phyloP scores from a whole-genome alignment of 148 eudicot genomes.

The Rhododendron griersonianum region DNA sequence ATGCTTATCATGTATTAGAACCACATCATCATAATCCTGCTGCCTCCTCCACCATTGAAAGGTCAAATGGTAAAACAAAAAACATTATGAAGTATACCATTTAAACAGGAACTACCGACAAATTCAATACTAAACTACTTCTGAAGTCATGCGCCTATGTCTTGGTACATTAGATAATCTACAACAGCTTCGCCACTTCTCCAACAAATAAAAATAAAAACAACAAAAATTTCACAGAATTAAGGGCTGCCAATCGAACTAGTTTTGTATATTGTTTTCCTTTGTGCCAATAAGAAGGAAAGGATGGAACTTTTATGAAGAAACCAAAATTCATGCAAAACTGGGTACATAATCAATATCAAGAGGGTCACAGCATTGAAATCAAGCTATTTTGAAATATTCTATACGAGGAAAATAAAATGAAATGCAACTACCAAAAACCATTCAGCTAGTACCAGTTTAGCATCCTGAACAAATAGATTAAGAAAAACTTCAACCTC shows the following conservation, averaged over 20 bases:
- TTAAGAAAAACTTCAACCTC: neutral
- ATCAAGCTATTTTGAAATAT: neutral
- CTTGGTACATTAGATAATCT: neutral
- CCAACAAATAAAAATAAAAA: neutral
- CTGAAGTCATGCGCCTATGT: neutral
- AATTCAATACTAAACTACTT: neutral
- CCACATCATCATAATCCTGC: neutral
- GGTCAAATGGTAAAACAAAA: neutral
- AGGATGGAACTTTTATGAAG: neutral
- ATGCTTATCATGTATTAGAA: constrained; percentile 3
- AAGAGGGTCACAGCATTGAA: neutral
- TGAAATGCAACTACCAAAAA: neutral
- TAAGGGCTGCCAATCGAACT: neutral
- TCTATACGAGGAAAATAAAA: neutral
- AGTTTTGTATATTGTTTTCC: neutral
- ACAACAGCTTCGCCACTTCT: neutral
- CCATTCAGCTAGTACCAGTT: neutral
- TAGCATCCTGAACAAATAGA: neutral
- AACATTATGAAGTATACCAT: neutral
- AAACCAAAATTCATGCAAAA: neutral
- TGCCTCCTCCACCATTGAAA: neutral
- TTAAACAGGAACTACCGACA: neutral
- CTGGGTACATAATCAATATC: neutral
- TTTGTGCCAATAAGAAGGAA: neutral
- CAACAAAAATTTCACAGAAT: neutral